Percentiles rank a stretch among this genome's conserved stretches.
These are phyloP conservation scores for Colletotrichum noveboracense DNA, from an alignment of 2,329 filamentous ascomycete species.

Conservation along the genomic window DNA sequence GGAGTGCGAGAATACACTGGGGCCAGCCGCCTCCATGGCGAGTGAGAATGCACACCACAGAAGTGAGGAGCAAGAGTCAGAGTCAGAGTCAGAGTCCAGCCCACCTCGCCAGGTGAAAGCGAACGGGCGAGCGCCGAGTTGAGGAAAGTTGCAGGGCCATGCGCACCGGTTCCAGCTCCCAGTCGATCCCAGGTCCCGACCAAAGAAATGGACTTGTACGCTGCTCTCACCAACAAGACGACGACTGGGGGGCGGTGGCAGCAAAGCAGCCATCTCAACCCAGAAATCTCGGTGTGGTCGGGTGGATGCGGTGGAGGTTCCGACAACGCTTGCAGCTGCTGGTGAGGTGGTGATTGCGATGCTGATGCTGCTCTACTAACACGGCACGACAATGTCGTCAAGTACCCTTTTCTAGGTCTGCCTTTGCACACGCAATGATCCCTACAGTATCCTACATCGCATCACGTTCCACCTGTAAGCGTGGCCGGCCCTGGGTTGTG, in stretches of 20 bases:
- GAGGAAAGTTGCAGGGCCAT: background rate
- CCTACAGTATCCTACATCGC: background rate
- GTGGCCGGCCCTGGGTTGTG: background rate
- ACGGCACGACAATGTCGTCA: background rate
- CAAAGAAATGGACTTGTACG: background rate
- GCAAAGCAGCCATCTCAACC: background rate
- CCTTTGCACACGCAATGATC: background rate
- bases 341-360: background rate
- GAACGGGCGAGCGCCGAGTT: background rate
- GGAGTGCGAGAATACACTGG: background rate
- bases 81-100: background rate
- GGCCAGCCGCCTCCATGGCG: background rate
- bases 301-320: background rate
- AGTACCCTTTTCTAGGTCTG: background rate
- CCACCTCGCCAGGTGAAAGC: background rate
- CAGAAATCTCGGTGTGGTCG: background rate
- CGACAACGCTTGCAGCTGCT: background rate
- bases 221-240: background rate
- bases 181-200: background rate
- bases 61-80: background rate
- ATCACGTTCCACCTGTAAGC: conserved; percentile 1
- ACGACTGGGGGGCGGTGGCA: background rate
- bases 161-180: background rate
- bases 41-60: background rate
- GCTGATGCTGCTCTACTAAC: background rate